These are phyloP conservation scores for Flaveria linearis DNA, from an alignment of 129 eudicot species.

Conservation along the genomic window DNA sequence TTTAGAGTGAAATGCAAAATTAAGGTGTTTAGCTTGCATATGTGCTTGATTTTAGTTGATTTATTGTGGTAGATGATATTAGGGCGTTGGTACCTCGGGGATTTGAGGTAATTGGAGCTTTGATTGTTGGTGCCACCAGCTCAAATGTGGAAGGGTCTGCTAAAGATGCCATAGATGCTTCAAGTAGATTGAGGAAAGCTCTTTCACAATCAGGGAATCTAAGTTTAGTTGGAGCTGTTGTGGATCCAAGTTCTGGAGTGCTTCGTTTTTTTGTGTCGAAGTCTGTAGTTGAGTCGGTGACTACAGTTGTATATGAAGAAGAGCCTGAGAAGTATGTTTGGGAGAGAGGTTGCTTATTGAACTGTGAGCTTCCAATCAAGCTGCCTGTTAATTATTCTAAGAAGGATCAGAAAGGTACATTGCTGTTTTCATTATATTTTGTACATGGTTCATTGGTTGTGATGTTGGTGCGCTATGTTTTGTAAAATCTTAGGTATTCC, in stretches of 20 bases:
- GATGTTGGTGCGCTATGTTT: background rate
- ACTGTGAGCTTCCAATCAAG: slow-evolving; percentile 66
- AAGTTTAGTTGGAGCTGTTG: slow-evolving; percentile 68
- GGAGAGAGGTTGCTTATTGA: slow-evolving; percentile 77
- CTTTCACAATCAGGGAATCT: slow-evolving; percentile 37
- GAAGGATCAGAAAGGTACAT: slow-evolving; percentile 51
- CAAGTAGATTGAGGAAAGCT: slow-evolving; percentile 47
- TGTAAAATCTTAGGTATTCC: slow-evolving; percentile 15
- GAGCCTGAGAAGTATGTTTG: slow-evolving; percentile 71
- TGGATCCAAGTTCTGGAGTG: slow-evolving; percentile 47
- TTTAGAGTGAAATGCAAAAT: background rate
- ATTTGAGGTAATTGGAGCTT: slow-evolving; percentile 79
- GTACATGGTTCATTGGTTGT: background rate
- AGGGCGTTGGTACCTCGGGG: slow-evolving; percentile 66
- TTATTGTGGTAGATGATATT: slow-evolving; percentile 57
- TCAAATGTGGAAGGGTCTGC: slow-evolving; percentile 37
- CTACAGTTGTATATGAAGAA: slow-evolving; percentile 61
- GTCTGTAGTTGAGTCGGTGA: slow-evolving; percentile 46
- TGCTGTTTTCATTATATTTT: background rate
- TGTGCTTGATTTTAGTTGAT: slow-evolving; percentile 15
- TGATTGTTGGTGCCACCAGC: slow-evolving; percentile 44
- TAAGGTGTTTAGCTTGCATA: slow-evolving; percentile 1
- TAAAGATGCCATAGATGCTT: slow-evolving; percentile 50
- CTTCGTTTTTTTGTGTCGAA: slow-evolving; percentile 59
- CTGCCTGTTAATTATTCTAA: slow-evolving; percentile 67